Evolutionary conservation across 2,329 filamentous ascomycete genomes (phyloP).

Genomic region (Fusarium sp.): DNA sequence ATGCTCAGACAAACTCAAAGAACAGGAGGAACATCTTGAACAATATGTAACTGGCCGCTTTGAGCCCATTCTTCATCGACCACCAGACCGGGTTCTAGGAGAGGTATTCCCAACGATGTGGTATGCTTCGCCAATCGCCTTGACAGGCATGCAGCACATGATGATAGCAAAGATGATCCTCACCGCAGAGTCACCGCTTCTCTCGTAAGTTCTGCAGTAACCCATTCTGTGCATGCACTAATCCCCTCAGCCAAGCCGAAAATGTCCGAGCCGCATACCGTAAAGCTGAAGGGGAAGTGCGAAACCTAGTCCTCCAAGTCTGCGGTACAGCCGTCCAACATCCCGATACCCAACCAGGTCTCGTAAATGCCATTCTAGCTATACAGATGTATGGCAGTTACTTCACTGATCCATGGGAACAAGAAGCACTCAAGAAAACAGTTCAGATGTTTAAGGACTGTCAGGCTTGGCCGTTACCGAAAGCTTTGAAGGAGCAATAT

Average conservation of each 20-base stretch:
- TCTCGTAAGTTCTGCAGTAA: not conserved
- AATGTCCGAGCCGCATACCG: slow-evolving; percentile 27
- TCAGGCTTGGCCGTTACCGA: slow-evolving; percentile 33
- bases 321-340: slow-evolving; percentile 34
- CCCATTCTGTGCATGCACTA: accelerated
- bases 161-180: slow-evolving; percentile 41
- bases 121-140: slow-evolving; percentile 28
- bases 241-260: not conserved
- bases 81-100: slow-evolving; percentile 8
- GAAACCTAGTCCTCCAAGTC: slow-evolving; percentile 26
- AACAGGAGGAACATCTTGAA: slow-evolving; percentile 30
- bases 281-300: slow-evolving; percentile 20
- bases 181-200: slow-evolving; percentile 25
- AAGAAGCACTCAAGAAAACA: slow-evolving; percentile 25
- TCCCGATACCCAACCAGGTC: slow-evolving; percentile 9
- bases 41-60: not conserved
- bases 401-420: slow-evolving; percentile 37
- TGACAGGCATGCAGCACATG: slow-evolving; percentile 36
- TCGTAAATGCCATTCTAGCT: slow-evolving; percentile 26
- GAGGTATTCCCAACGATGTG: slow-evolving; percentile 34
- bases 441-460: slow-evolving; percentile 31
- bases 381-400: slow-evolving; percentile 34
- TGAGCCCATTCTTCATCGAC: slow-evolving; percentile 12
- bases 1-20: slow-evolving; percentile 2
- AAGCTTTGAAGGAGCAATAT: not conserved